Conservation (phyloP, 2,329 filamentous ascomycete genomes). For the Fusarium pseudoanthophilum region DNA sequence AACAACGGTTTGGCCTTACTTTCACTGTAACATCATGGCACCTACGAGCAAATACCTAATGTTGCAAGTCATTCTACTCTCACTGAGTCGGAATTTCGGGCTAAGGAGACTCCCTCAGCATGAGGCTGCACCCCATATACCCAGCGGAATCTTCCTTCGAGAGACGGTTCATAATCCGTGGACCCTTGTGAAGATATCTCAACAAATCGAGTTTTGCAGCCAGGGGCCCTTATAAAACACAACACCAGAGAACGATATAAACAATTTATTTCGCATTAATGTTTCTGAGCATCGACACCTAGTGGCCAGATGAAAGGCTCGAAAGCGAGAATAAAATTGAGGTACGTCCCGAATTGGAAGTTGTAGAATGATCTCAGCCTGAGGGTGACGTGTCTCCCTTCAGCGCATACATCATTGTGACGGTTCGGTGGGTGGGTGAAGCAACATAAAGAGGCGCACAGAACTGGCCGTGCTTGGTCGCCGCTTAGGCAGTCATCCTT, state of each 20-base stretch:
- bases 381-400: not conserved
- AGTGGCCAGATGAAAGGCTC: not conserved
- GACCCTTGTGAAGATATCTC: too few species aligned
- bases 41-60: too few species aligned
- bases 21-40: fast-evolving
- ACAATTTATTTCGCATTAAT: too few species aligned
- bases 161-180: too few species aligned
- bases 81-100: not conserved
- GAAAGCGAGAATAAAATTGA: not conserved
- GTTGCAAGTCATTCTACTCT: not conserved
- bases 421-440: not conserved
- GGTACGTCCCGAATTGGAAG: too few species aligned
- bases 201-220: too few species aligned
- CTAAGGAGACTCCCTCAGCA: too few species aligned
- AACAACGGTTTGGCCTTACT: fast-evolving
- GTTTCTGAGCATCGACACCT: not conserved
- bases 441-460: not conserved
- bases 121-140: not conserved
- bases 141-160: too few species aligned
- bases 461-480: not conserved
- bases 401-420: not conserved
- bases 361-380: not conserved
- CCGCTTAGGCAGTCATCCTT: not conserved
- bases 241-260: fast-evolving
- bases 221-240: too few species aligned